Base-by-base conservation (phyloP, 1,284 basidiomycete genomes). In the Marasmius fiardii region DNA sequence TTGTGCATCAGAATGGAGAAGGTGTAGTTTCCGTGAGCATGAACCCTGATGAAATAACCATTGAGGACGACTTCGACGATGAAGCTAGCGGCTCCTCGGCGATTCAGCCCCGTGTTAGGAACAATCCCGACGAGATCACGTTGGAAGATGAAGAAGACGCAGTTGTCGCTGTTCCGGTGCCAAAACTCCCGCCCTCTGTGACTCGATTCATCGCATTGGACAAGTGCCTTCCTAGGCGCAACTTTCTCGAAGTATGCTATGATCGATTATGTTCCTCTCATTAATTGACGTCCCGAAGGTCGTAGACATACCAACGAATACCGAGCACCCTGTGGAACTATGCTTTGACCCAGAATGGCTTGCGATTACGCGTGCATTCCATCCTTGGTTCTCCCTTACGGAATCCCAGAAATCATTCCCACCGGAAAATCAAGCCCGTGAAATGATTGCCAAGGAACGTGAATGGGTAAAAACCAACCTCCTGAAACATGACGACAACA, bases 121-220 rank as follows among this genome's bases (percentile, higher is more conserved):
- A 52, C 12, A 90, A 92, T 64, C 84, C 88, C 6, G 88, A 93
- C 59, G 89, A 91, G 71, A 90, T 91, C 53, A 64, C 65, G 2
- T 71, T 90, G 8, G 83, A 81, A 16, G 82, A 87, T 43, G 85
- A 87, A 58, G 83, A 83, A 58, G 64, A 72, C 5, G 74, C 77
- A 12, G 73, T 68, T n/a, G 64, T 66, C 4, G 67, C 66, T 2
- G 73, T 74, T 3, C 66, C 66, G 1, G 66, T 67, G 8, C 64
- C 71, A 2, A 67, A 68, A 7, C 62, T 63, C 3, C 63, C 61
- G 37, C 49, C 45, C 31, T 45, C 60, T 6, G 28, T 60, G 51
- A 98, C 96, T 0, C 82, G 79, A 52, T 99, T 99, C 71, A 73
- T 99, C 11, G 95, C 96, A 1, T 75, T 99, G 3, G 94, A 97